Evolutionary conservation across 257 asterid species (phyloP), one percentile per base, ranked within the genome.

Genomic region (Solanum dulcamara): DNA sequence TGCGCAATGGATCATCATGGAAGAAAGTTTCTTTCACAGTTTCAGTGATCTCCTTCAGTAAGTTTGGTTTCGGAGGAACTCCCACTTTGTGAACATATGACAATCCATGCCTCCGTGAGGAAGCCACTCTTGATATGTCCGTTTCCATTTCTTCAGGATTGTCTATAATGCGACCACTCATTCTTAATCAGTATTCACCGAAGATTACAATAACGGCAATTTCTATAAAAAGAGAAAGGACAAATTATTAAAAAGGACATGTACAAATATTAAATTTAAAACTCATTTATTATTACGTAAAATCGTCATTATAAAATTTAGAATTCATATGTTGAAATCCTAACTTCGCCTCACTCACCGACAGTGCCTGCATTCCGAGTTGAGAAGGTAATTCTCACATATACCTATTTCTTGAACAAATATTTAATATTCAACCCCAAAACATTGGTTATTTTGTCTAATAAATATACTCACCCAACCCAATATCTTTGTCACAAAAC

Each of bases 1-100:
- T 86, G 1, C 93, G 87, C n/a, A 91, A 88, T 9, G 97, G 96
- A 48, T 94, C 97, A 37, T 94, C 98, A 26, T 90, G 95, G 81
- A 94, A 85, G 86, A 94, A 92, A 0, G 97, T 94, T 87, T 94
- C 98, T 83, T 91, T 92, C 22, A 93, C 50, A 5, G 89, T 85
- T n/a, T 79, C 81, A 60, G 82, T 88, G 50, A 94, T 74, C 90
- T 93, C 98, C 38, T 88, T 85, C 7, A 89, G 13, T 42, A 91
- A 85, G 85, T 85, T 89, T 50, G 88, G 91, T 89, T 94, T 94
- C 0, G 95, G 95, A 10, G 97, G 95, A 84, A 83, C 50, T 40
- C 91, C 94, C 38, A 94, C 92, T 88, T 91, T 94, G 89, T 91
- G 94, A 24, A 90, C 87, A 42, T 93, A 90, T 1, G 92, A 89